Evolutionary conservation across 1,284 basidiomycete genomes (phyloP), one percentile per base, ranked within the genome.

Genomic region (Leccinum solheimii): DNA sequence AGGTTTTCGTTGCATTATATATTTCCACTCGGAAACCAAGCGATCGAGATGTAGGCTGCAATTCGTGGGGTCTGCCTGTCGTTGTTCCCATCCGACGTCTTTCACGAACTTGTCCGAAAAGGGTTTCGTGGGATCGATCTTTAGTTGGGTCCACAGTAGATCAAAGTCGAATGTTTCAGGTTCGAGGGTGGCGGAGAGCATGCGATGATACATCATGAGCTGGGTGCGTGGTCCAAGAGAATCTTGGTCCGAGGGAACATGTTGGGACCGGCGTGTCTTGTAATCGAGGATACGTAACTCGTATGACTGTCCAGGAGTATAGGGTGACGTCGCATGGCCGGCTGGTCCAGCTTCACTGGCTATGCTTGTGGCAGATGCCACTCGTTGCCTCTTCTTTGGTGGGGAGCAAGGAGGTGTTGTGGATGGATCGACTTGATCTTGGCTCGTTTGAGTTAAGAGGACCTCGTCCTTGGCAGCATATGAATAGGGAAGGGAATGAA

Each of bases 131-230:
- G 85, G 75, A 63, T 87, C 70, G 3, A 92, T 69, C 0, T 72
- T 72, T 5, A 87, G 72, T 55, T 78, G 79, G 5, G 65, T 67
- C 84, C 91, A 94, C 11, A 92, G 64, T 0, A 68, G 60, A 21
- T 69, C 55, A 67, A 90, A 91, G 66, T 88, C 79, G 64, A 86
- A 81, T 2, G 77, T 72, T 30, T 78, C 69, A 0, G 75, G 71
- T 3, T 79, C 72, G 16, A 89, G 69, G 13, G 90, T 75, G 19
- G 73, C 75, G 45, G 82, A 81, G 13, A 95, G 77, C 51, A 95
- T 82, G 55, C 87, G 86, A 69, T 88, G 85, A 74, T 95, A 95
- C 32, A 94, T 73, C 91, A 94, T 94, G 5, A 95, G 81, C 72
- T 95, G 93, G 19, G 93, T 76, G n/a, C 84, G 83, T 0, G 92